Evolutionary conservation across 345 rosid genomes (phyloP).

Genomic region (Orychophragmus violaceus): DNA sequence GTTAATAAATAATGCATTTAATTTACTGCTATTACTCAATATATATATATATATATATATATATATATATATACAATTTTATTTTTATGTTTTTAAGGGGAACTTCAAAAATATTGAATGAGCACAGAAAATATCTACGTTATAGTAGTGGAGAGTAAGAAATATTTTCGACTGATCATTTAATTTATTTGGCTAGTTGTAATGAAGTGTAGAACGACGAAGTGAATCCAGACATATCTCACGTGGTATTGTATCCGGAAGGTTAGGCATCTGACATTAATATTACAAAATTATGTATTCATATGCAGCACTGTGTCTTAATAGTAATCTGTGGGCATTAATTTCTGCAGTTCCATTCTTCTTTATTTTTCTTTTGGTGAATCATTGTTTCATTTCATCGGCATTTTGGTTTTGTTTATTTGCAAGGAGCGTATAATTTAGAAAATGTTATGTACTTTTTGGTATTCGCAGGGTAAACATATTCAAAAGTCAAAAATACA

Average conservation of each 20-base stretch:
- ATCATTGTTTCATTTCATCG: constrained; percentile 11
- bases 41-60: not conserved
- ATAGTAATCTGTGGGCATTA: constrained; percentile 9
- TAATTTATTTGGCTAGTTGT: constrained; percentile 11
- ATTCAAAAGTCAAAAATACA: constrained; percentile 1
- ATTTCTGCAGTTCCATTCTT: constrained; percentile 7
- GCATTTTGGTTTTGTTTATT: not conserved
- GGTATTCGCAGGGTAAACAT: constrained; percentile 1
- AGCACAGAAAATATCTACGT: not conserved
- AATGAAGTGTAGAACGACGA: constrained; percentile 9
- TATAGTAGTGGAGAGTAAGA: not conserved
- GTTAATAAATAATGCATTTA: not conserved
- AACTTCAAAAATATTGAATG: not conserved
- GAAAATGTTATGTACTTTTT: not conserved
- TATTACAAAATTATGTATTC: constrained; percentile 11
- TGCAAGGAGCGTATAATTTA: not conserved
- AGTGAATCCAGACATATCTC: constrained; percentile 21
- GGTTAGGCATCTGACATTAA: constrained; percentile 25
- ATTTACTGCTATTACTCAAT: not conserved
- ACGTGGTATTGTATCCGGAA: constrained; percentile 27
- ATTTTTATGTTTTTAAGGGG: not conserved
- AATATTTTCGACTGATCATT: constrained; percentile 1
- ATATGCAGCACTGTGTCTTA: constrained; percentile 1
- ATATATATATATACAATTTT: not conserved
- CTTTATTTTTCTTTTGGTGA: constrained; percentile 6